Percentiles rank a stretch among this genome's conserved stretches.
Evolutionary conservation across 1,284 basidiomycete species (phyloP).

Genomic region (Phellopilus nigrolimitatus): DNA sequence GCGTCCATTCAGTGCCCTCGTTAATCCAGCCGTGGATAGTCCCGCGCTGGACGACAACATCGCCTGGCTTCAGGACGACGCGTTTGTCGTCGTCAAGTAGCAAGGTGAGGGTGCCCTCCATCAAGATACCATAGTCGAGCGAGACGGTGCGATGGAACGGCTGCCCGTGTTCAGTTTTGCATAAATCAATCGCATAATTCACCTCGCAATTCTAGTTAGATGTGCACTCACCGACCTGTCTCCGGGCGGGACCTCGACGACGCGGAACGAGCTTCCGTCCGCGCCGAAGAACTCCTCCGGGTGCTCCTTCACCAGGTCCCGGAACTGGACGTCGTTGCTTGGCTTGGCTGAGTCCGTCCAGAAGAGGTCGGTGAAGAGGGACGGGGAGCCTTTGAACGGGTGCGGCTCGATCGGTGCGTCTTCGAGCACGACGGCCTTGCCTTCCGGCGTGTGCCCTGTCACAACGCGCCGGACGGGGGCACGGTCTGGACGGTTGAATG

Average conservation of each 20-base stretch:
- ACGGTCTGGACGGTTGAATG: not conserved
- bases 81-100: conserved; percentile 15
- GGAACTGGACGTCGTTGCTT: conserved; percentile 10
- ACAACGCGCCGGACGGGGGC: conserved; percentile 19
- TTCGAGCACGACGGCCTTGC: conserved; percentile 14
- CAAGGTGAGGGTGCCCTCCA: conserved; percentile 14
- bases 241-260: conserved; percentile 14
- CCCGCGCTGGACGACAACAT: conserved; percentile 20
- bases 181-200: not conserved
- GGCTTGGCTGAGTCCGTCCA: conserved; percentile 12
- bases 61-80: conserved; percentile 10
- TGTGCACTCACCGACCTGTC: not conserved
- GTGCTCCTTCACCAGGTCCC: conserved; percentile 9
- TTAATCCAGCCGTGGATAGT: conserved; percentile 20
- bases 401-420: conserved; percentile 6
- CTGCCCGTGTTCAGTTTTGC: not conserved
- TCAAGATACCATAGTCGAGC: conserved; percentile 19
- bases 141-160: conserved; percentile 19
- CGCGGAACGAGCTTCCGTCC: conserved; percentile 9
- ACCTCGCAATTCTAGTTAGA: not conserved
- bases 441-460: conserved; percentile 17
- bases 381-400: not conserved
- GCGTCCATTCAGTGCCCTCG: conserved; percentile 18
- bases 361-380: conserved; percentile 14
- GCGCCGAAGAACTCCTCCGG: conserved; percentile 2